A percentile compares a stretch with the other conserved stretches of the same genome.
phyloP scores from a whole-genome alignment of 116 monocot species.

The Papilionanthe hybrid region DNA sequence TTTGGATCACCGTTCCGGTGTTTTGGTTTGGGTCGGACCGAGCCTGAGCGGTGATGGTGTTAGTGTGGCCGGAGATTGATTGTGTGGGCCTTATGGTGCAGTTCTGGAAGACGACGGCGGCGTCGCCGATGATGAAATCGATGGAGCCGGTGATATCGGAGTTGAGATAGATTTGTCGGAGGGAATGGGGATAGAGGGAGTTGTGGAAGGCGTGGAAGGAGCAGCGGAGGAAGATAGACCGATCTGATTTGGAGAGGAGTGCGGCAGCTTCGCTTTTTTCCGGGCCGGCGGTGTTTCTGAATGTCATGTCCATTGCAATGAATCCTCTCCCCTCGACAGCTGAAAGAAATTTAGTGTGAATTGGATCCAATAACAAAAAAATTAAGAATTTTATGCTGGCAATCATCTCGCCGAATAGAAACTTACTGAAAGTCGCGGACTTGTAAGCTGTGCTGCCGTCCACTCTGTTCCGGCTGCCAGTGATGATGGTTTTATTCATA shows the following conservation, averaged over 20 bases:
- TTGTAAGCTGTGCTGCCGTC: constrained; percentile 16
- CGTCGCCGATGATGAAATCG: constrained; percentile 50
- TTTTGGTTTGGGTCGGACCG: constrained; percentile 26
- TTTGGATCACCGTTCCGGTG: constrained; percentile 25
- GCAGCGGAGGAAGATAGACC: constrained; percentile 34
- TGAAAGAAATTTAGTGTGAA: not conserved
- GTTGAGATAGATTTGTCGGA: constrained; percentile 40
- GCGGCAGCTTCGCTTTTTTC: constrained; percentile 41
- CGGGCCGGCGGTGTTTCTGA: constrained; percentile 35
- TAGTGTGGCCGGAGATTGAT: constrained; percentile 13
- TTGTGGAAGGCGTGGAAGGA: constrained; percentile 39
- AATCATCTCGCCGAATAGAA: not conserved
- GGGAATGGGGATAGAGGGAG: constrained; percentile 35
- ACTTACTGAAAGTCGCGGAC: constrained; percentile 15
- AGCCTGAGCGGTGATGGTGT: constrained; percentile 36
- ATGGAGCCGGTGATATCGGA: constrained; percentile 35
- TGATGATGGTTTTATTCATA: constrained; percentile 17
- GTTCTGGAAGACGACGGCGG: constrained; percentile 32
- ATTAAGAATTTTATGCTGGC: too few relatives aligned
- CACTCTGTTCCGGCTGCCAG: constrained; percentile 15
- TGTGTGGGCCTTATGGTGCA: constrained; percentile 26
- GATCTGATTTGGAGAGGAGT: constrained; percentile 20
- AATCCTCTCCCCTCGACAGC: constrained; percentile 25
- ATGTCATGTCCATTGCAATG: constrained; percentile 33
- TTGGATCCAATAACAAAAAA: too few relatives aligned